A percentile compares a stretch with the other conserved stretches of the same genome.
Conservation (phyloP, 1,139 yeast genomes). For the Diutina rugosa region DNA sequence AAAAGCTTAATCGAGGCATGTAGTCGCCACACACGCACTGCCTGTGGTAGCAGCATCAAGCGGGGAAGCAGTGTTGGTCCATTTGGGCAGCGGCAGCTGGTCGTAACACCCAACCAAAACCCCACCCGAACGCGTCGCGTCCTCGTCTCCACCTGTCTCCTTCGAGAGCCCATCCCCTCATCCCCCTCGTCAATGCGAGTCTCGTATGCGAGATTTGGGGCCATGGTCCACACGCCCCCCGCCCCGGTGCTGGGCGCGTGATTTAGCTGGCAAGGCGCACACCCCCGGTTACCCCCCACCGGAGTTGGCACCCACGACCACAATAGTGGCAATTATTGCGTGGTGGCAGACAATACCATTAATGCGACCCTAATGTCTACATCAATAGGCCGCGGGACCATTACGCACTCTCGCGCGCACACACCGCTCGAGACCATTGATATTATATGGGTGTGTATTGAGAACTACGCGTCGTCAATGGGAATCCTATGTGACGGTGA, state of each 20-base stretch:
- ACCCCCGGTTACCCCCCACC: neutral
- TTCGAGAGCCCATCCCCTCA: neutral
- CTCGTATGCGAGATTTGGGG: neutral
- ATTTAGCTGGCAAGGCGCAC: neutral
- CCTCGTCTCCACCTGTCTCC: neutral
- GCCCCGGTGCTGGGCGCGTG: neutral
- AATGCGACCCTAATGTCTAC: neutral
- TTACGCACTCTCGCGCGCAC: too few relatives aligned
- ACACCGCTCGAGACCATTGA: too few relatives aligned
- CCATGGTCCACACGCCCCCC: neutral
- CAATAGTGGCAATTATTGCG: neutral
- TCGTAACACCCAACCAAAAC: neutral
- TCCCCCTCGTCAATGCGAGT: neutral
- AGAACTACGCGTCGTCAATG: too few relatives aligned
- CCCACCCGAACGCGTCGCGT: neutral
- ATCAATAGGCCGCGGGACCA: too few relatives aligned
- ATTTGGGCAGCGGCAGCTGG: too few relatives aligned
- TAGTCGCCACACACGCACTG: neutral
- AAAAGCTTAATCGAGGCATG: neutral
- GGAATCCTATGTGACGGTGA: too few relatives aligned
- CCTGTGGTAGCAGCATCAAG: too few relatives aligned
- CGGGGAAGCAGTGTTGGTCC: too few relatives aligned
- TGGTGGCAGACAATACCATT: neutral
- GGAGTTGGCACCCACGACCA: neutral
- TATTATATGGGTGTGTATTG: too few relatives aligned